These are phyloP conservation scores for Serendipita indica DNA, from an alignment of 768 basidiomycete genomes.

Conservation along the genomic window DNA sequence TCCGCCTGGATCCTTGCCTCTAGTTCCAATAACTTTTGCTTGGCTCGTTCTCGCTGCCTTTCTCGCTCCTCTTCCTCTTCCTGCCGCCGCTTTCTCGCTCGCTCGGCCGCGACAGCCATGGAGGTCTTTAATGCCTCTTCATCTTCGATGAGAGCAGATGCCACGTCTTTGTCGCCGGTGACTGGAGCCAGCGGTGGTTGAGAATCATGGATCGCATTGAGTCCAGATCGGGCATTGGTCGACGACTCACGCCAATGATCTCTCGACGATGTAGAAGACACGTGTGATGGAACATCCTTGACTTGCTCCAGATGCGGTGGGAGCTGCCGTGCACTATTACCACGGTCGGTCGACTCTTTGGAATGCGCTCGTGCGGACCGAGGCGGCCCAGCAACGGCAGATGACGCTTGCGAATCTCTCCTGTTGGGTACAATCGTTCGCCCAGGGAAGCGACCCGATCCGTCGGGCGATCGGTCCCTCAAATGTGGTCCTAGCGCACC, in stretches of 20 bases:
- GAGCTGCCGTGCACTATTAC: constrained; percentile 29
- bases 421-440: neutral
- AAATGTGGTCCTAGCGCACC: constrained; percentile 12
- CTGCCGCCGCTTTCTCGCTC: constrained; percentile 64
- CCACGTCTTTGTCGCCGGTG: neutral
- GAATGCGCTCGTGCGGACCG: neutral
- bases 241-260: neutral
- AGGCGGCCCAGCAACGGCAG: neutral
- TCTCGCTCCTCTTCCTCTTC: constrained; percentile 75
- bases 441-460: constrained; percentile 6
- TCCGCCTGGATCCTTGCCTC: constrained; percentile 17
- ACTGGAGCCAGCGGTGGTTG: too few relatives aligned
- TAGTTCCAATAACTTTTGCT: constrained; percentile 42
- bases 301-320: constrained; percentile 37
- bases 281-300: neutral
- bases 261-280: neutral
- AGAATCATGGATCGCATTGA: neutral
- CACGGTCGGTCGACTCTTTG: neutral
- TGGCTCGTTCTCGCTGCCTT: constrained; percentile 64
- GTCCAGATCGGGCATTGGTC: neutral
- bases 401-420: neutral
- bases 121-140: constrained; percentile 20
- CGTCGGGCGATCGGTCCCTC: constrained; percentile 11
- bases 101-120: constrained; percentile 76
- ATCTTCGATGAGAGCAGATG: constrained; percentile 14